These are phyloP conservation scores for Mesembryanthemum crystallinum DNA, from an alignment of 148 eudicot species.

Conservation along the genomic window DNA sequence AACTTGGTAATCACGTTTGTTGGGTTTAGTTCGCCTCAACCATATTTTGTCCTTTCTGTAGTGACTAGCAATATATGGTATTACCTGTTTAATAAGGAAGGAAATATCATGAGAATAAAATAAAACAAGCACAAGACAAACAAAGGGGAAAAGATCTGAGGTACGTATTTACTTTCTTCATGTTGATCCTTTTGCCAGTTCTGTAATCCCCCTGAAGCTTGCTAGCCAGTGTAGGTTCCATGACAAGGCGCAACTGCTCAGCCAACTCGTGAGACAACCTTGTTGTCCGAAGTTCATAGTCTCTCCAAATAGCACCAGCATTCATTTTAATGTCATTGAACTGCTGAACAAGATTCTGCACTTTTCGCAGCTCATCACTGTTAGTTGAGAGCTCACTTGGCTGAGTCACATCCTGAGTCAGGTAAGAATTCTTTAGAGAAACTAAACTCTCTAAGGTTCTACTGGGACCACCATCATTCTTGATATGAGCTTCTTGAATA, in stretches of 20 bases:
- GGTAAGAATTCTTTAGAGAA: slow-evolving; percentile 47
- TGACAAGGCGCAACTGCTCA: slow-evolving; percentile 88
- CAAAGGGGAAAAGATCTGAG: background rate
- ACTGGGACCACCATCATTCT: slow-evolving; percentile 17
- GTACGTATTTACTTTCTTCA: slow-evolving; percentile 70
- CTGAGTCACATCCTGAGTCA: slow-evolving; percentile 39
- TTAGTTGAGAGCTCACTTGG: slow-evolving; percentile 32
- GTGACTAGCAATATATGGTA: slow-evolving; percentile 89
- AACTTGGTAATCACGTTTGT: slow-evolving; percentile 94
- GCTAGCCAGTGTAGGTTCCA: slow-evolving; percentile 98
- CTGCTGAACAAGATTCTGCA: slow-evolving; percentile 40
- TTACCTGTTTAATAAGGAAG: slow-evolving; percentile 49
- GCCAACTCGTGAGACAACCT: slow-evolving; percentile 96
- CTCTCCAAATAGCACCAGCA: slow-evolving; percentile 73
- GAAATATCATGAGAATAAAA: background rate
- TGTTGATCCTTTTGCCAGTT: slow-evolving; percentile 98
- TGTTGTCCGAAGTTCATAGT: slow-evolving; percentile 66
- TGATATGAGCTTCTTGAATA: slow-evolving; percentile 26
- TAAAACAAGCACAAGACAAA: background rate
- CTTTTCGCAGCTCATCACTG: slow-evolving; percentile 45
- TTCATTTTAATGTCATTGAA: slow-evolving; percentile 43
- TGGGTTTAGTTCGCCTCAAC: slow-evolving; percentile 88
- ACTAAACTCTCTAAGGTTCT: slow-evolving; percentile 56
- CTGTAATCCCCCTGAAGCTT: slow-evolving; percentile 97
- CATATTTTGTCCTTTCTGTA: slow-evolving; percentile 96